Conservation (phyloP, 495 filamentous ascomycete species). For the Symbiotaphrina buchneri region DNA sequence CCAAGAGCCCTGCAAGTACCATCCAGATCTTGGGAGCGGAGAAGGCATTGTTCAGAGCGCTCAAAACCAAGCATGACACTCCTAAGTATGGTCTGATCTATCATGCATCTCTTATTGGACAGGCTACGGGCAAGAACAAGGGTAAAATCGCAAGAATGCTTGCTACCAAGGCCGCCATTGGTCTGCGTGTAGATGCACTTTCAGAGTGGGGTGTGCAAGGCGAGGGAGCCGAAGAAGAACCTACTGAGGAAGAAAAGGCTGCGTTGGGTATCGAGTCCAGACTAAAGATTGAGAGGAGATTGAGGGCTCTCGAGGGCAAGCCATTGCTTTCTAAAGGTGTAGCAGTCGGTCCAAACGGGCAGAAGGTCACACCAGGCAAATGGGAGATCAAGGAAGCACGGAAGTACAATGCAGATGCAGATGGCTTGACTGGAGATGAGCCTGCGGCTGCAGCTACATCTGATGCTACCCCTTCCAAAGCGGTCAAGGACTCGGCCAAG, state of each 20-base stretch:
- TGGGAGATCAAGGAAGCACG: constrained; percentile 86
- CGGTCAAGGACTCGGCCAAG: constrained; percentile 15
- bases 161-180: constrained; percentile 76
- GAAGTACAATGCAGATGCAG: constrained; percentile 89
- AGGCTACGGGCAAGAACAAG: constrained; percentile 95
- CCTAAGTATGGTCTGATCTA: constrained; percentile 99
- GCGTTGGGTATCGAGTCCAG: constrained; percentile 50
- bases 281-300: constrained; percentile 62
- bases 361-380: constrained; percentile 39
- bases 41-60: constrained; percentile 91
- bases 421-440: constrained; percentile 57
- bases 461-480: background rate
- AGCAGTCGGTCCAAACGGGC: constrained; percentile 50
- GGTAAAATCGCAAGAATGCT: constrained; percentile 96
- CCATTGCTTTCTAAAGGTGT: constrained; percentile 57
- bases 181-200: constrained; percentile 81
- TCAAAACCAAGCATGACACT: constrained; percentile 98
- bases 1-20: constrained; percentile 89
- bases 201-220: constrained; percentile 45
- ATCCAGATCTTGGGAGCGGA: constrained; percentile 96
- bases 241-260: constrained; percentile 71
- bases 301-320: constrained; percentile 77
- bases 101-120: constrained; percentile 88
- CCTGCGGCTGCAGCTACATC: constrained; percentile 21
- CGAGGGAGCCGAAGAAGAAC: constrained; percentile 36